Base-by-base conservation (phyloP, 768 basidiomycete genomes). In the Trichaptum fuscoviolaceum region DNA sequence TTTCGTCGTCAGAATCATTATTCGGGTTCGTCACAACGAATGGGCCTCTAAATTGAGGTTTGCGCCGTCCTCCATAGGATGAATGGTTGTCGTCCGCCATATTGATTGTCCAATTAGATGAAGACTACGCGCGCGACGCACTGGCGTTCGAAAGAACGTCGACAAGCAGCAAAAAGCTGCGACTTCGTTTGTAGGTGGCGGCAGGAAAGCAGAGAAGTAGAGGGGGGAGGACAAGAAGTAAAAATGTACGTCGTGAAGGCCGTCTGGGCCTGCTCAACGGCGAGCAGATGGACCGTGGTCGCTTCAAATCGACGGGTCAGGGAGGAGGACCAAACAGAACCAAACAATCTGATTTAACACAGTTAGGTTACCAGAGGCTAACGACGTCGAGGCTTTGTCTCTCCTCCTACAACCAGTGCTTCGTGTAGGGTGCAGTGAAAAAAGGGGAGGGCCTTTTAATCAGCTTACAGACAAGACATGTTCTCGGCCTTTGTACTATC, bases 1-100 rank as follows among this genome's bases (percentile, higher is more conserved):
- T 57, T 42, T 62, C 65, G 58, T 65, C 65, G 58, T 61, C 60
- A 61, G 60, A 61, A 61, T 61, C 58, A 24, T 58, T 34, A 52
- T 52, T 52, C 42, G 42, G 42, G 42, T 52, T 52, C 42, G 42
- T 52, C 42, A 52, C 42, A 20, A 52, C 42, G 42, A 52, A 52
- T 20, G 42, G 42, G 42, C 42, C 42, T 52, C 42, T 52, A 52
- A 52, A 3, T 30, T 30, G 42, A 52, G 42, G 15, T 20, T 52
- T 52, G 42, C 42, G 42, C 42, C 42, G 42, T 52, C 42, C 42
- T 52, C 42, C 42, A 52, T 52, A 20, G 10, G 42, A 15, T 20
- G 42, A 52, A 20, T 52, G 42, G 42, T 52, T 52, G 42, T 52
- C 42, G 42, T 52, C 42, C 42, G 42, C 42, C 42, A 52, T 52